Conservation (phyloP, 1,139 yeast genomes). For the Pichia sp. region DNA sequence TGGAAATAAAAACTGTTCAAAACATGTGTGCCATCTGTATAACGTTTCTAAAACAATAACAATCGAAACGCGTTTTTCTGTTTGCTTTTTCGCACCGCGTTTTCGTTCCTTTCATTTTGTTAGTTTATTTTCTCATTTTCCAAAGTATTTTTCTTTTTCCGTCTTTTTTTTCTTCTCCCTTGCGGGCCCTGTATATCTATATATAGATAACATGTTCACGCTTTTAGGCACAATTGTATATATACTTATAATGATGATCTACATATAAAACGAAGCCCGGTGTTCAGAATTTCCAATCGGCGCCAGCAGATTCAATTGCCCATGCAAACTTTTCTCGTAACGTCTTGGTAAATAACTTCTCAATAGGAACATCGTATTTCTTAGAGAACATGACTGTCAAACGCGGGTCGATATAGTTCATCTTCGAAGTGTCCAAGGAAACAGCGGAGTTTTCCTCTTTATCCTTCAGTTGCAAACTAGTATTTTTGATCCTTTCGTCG, state of each 20-base stretch:
- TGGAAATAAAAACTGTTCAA: not conserved
- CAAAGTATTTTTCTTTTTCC: not conserved
- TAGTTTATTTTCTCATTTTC: not conserved
- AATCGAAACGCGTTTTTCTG: constrained; percentile 3
- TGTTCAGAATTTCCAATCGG: constrained; percentile 73
- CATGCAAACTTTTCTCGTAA: constrained; percentile 88
- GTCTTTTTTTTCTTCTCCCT: not conserved
- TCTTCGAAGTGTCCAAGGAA: constrained; percentile 87
- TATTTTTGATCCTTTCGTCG: constrained; percentile 66
- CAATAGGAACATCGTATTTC: constrained; percentile 83
- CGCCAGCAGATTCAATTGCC: constrained; percentile 92
- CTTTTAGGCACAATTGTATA: not conserved
- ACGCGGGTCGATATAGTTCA: constrained; percentile 94
- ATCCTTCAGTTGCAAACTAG: constrained; percentile 74
- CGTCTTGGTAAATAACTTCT: constrained; percentile 85
- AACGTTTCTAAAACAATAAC: constrained; percentile 3
- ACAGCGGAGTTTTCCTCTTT: constrained; percentile 93
- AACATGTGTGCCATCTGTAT: not conserved
- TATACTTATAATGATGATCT: not conserved
- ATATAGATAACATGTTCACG: not conserved
- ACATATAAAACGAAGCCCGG: not conserved
- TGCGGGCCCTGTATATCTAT: not conserved
- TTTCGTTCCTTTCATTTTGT: not conserved
- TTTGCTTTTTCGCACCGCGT: not conserved
- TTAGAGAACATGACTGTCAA: constrained; percentile 86